Evolutionary conservation across 345 rosid genomes (phyloP).

Genomic region (Hibiscus trionum): DNA sequence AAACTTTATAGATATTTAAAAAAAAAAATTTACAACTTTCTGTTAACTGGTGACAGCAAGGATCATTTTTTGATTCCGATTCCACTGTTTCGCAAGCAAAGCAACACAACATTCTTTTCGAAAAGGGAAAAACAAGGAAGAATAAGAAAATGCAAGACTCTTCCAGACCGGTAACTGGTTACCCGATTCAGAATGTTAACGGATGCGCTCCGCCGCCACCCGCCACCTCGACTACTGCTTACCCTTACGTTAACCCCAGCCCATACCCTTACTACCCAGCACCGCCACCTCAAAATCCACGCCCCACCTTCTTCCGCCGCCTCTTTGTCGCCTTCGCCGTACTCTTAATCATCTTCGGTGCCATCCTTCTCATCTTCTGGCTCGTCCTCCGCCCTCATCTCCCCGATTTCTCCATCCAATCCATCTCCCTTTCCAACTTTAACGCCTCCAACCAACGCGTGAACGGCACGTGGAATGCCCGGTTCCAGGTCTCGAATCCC

Average conservation of each 20-base stretch:
- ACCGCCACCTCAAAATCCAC: conserved; percentile 22
- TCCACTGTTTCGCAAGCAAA: background rate
- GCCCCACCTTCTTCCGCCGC: background rate
- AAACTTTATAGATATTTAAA: no score
- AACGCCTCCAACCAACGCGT: background rate
- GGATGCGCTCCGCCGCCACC: conserved; percentile 27
- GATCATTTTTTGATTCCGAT: background rate
- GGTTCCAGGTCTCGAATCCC: background rate
- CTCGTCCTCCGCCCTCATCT: background rate
- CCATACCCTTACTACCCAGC: conserved; percentile 21
- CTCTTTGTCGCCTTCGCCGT: background rate
- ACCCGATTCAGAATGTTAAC: conserved; percentile 26
- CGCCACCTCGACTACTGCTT: conserved; percentile 20
- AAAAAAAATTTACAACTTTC: background rate
- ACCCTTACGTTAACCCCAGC: conserved; percentile 40
- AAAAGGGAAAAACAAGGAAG: background rate
- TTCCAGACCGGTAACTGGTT: background rate
- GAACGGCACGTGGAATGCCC: background rate
- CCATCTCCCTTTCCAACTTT: background rate
- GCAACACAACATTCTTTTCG: background rate
- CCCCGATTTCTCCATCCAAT: background rate
- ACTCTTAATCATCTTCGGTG: background rate
- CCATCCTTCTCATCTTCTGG: background rate
- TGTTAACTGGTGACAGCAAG: background rate
- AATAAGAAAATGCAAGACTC: conserved; percentile 22